phyloP scores from a whole-genome alignment of 2,329 filamentous ascomycete species.

The Venturia oleaginea region DNA sequence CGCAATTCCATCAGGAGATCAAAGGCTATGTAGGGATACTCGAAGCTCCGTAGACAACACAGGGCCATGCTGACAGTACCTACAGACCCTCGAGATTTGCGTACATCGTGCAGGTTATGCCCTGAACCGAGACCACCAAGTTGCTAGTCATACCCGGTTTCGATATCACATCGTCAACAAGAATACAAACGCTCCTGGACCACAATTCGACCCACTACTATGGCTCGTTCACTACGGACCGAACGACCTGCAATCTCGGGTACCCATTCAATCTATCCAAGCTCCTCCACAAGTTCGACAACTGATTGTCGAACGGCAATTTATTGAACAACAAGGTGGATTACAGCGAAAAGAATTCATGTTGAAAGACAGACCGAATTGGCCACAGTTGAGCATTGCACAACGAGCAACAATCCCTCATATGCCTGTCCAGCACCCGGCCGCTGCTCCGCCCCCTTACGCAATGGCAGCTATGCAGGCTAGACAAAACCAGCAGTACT shows the following conservation, averaged over 20 bases:
- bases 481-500: slow-evolving; percentile 18
- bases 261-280: slow-evolving; percentile 60
- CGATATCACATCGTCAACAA: slow-evolving; percentile 80
- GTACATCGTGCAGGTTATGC: slow-evolving; percentile 74
- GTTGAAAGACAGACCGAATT: slow-evolving; percentile 79
- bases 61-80: slow-evolving; percentile 7
- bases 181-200: slow-evolving; percentile 57
- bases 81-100: slow-evolving; percentile 78
- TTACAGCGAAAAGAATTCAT: slow-evolving; percentile 90
- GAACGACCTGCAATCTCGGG: slow-evolving; percentile 62
- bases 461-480: slow-evolving; percentile 5
- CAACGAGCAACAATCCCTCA: slow-evolving; percentile 9
- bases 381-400: slow-evolving; percentile 64
- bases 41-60: not conserved
- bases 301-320: slow-evolving; percentile 51
- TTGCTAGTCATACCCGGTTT: slow-evolving; percentile 68
- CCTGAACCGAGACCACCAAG: slow-evolving; percentile 55
- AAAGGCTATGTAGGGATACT: slow-evolving; percentile 49
- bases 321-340: slow-evolving; percentile 63
- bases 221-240: slow-evolving; percentile 87
- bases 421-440: slow-evolving; percentile 16
- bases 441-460: not conserved
- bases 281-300: slow-evolving; percentile 49
- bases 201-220: slow-evolving; percentile 62
- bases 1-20: slow-evolving; percentile 65